Evolutionary conservation across 1,139 yeast genomes (phyloP), one percentile per base, ranked within the genome.

Genomic region (Pichia sp.): DNA sequence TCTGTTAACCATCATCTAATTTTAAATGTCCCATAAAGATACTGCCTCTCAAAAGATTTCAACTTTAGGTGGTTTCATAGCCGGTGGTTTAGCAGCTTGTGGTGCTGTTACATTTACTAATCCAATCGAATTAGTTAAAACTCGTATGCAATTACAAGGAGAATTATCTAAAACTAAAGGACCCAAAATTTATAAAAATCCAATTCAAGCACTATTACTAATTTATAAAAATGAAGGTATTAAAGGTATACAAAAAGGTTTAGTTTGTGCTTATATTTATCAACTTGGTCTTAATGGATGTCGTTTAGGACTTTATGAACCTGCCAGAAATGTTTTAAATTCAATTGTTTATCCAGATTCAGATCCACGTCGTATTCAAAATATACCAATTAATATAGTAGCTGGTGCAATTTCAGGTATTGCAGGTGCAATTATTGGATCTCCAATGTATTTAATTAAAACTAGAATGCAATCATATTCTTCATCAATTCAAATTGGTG

Each of bases 101-200:
- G 95, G 95, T 43, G 97, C 98, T 0, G 98, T 92, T 33, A 92
- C 97, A 0, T 84, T 90, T 63, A 90, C 97, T 10, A 92, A 92
- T 61, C 98, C 98, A 8, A 84, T 92, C 49, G 98, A 92, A 62
- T 72, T 92, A 53, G 87, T 90, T 59, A 92, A 92, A 67, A 92
- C 95, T 3, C 73, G 97, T 65, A 86, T 92, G 95, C 98, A 92
- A 65, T 71, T 92, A 36, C 97, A 92, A 66, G 98, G 98, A 46
- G 97, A 92, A 65, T 71, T 92, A 43, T 69, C 80, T 4, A 36
- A 39, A 29, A 73, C 78, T 2, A 65, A 70, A 36, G 76, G 71
- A 1, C 73, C 78, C 16, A 76, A 70, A 53, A 54, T 74, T 28
- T 92, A 92, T 65, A 83, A 75, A 52, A 92, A 92, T 56, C 90